Percentiles rank a stretch among this genome's conserved stretches.
Evolutionary conservation across 2,329 filamentous ascomycete genomes (phyloP).

Genomic region (Lasiodiplodia citricola): DNA sequence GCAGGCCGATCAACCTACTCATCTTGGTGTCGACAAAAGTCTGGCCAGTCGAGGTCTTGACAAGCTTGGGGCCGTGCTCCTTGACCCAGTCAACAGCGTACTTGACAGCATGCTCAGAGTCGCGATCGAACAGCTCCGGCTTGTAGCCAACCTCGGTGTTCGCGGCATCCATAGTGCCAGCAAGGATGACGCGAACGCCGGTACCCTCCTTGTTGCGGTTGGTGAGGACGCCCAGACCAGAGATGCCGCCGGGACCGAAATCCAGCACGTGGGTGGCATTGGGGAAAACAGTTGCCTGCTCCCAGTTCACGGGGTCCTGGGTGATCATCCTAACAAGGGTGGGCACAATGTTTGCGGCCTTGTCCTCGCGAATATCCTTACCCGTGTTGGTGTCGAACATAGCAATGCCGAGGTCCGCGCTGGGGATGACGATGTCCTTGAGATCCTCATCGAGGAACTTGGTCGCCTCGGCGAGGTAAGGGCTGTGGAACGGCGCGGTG

Average conservation of each 20-base stretch:
- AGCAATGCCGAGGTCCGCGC: conserved; percentile 76
- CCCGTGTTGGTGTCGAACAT: conserved; percentile 92
- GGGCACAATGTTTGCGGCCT: conserved; percentile 78
- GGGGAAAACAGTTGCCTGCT: conserved; percentile 89
- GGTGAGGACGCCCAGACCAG: conserved; percentile 91
- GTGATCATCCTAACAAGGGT: conserved; percentile 91
- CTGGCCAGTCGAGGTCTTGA: conserved; percentile 85
- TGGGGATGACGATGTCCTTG: conserved; percentile 77
- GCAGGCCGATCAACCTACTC: conserved; percentile 53
- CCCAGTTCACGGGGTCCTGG: conserved; percentile 93
- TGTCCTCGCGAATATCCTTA: conserved; percentile 76
- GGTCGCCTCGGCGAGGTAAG: conserved; percentile 83
- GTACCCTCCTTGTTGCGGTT: conserved; percentile 99
- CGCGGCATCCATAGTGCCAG: conserved; percentile 89
- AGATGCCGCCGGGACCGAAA: conserved; percentile 96
- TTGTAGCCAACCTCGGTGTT: conserved; percentile 95
- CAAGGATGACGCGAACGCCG: conserved; percentile 93
- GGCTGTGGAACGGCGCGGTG: conserved; percentile 97
- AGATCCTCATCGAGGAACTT: conserved; percentile 85
- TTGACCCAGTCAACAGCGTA: conserved; percentile 98
- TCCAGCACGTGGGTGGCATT: conserved; percentile 92
- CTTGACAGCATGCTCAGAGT: conserved; percentile 92
- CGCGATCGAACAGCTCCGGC: conserved; percentile 94
- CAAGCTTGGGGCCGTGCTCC: conserved; percentile 89
- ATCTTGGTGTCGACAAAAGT: conserved; percentile 92